Base-by-base conservation (phyloP, 768 basidiomycete genomes). In the Asterophora parasitica region DNA sequence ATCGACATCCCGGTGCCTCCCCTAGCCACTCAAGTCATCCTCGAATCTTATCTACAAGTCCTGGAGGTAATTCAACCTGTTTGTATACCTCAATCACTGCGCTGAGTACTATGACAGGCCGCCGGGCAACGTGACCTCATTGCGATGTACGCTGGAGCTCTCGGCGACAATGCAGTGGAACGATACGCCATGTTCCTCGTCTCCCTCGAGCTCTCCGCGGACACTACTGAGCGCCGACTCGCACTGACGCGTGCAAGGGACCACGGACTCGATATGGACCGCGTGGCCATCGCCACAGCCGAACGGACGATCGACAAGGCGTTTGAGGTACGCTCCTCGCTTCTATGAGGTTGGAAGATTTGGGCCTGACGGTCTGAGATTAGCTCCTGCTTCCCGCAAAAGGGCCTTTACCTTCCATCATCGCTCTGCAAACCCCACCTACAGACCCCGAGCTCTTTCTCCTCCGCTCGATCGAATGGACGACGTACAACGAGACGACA, bases 401-500 rank as follows among this genome's bases (percentile, higher is more conserved):
- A 35, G 82, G 81, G 3, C 71, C 77, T 0, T 66, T 87, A 19
- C 83, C 86, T 0, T 79, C 78, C 0, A 69, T 83, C n/a, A 75
- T 81, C 39, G 67, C 72, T 2, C 56, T 78, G 34, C 84, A 83
- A 53, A 71, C 73, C 8, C 71, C 76, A 0, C 73, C 85, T 0
- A 77, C 73, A 1, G 79, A 82, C 12, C 64, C 66, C 0, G 87
- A 92, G 59, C 59, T 67, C 51, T 62, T 88, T 40, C 71, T 98
- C 7, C 74, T 95, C 26, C 81, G 93, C 15, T 88, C 90, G 0
- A 84, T 97, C 41, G 94, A 98, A 59, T 99, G 95, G 95, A 88
- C 94, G 43, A 86, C 81, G 0, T 88, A 88, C 61, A 72, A 76
- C 55, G 78, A 81, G 27, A 68, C 75, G 4, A 98, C 94, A 1